These are phyloP conservation scores for Paramyrothecium sp. DNA, from an alignment of 2,329 filamentous ascomycete genomes.

Conservation along the genomic window DNA sequence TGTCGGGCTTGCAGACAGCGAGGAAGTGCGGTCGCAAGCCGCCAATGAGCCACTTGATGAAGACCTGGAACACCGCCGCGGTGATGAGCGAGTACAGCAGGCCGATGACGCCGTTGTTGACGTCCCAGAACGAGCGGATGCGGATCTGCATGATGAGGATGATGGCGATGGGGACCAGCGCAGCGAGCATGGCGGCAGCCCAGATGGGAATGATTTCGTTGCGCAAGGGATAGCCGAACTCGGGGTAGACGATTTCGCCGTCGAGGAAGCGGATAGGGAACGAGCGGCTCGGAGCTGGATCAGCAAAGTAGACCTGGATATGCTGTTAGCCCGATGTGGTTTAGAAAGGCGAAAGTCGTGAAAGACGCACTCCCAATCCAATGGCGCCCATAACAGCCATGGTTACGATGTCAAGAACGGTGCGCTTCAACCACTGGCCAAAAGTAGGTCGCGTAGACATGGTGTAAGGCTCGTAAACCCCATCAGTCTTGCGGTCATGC, in stretches of 20 bases:
- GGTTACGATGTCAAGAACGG: constrained; percentile 65
- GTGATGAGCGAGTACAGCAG: constrained; percentile 68
- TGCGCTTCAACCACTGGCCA: constrained; percentile 68
- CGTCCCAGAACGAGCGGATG: constrained; percentile 66
- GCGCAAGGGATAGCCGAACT: constrained; percentile 70
- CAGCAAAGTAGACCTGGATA: constrained; percentile 57
- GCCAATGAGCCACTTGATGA: constrained; percentile 73
- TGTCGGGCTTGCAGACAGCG: constrained; percentile 62
- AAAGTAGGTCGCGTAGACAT: constrained; percentile 58
- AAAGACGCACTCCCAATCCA: constrained; percentile 58
- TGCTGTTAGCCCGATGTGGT: background rate
- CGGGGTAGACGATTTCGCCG: constrained; percentile 66
- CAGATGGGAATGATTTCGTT: constrained; percentile 72
- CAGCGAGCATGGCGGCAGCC: constrained; percentile 64
- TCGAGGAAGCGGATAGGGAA: constrained; percentile 67
- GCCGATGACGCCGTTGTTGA: constrained; percentile 70
- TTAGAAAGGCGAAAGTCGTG: background rate
- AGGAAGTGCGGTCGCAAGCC: constrained; percentile 73
- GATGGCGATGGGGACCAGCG: constrained; percentile 62
- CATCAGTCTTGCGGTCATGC: background rate
- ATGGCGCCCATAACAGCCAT: constrained; percentile 66
- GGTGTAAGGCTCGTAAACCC: constrained; percentile 24
- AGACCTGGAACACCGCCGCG: constrained; percentile 74
- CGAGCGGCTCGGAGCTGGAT: constrained; percentile 65
- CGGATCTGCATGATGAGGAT: constrained; percentile 67